Evolutionary conservation across 2,329 filamentous ascomycete genomes (phyloP).

Genomic region (Coniella vitis): DNA sequence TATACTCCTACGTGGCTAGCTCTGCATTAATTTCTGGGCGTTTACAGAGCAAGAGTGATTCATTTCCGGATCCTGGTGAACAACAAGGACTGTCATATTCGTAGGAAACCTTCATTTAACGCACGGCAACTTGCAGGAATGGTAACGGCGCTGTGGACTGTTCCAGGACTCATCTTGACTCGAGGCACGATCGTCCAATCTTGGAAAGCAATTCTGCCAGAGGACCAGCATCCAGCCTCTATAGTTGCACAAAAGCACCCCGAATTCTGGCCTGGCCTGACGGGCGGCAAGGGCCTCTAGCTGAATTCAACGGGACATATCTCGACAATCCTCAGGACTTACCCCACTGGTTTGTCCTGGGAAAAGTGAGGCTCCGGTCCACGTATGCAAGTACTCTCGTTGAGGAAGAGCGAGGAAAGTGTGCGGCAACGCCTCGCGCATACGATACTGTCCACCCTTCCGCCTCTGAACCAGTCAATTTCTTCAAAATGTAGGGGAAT

Average conservation of each 20-base stretch:
- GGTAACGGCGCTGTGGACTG: constrained; percentile 25
- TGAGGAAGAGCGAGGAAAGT: neutral
- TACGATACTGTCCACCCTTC: too few species aligned
- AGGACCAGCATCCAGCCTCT: constrained; percentile 1
- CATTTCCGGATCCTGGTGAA: constrained; percentile 27
- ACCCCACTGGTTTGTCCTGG: constrained; percentile 13
- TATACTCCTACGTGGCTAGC: too few species aligned
- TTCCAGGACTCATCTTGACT: constrained; percentile 30
- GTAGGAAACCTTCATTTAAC: constrained; percentile 20
- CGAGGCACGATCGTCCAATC: constrained; percentile 26
- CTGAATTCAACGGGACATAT: constrained; percentile 4
- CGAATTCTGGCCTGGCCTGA: neutral
- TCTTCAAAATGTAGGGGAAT: too few species aligned
- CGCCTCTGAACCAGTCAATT: too few species aligned
- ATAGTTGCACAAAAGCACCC: constrained; percentile 2
- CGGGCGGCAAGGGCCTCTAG: constrained; percentile 6
- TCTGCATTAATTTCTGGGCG: too few species aligned
- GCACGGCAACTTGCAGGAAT: constrained; percentile 32
- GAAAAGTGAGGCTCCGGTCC: constrained; percentile 1
- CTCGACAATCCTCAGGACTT: neutral
- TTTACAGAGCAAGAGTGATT: constrained; percentile 13
- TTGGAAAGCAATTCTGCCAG: constrained; percentile 13
- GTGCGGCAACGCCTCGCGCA: neutral
- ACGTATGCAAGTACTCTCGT: neutral
- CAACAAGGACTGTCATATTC: constrained; percentile 22